These are phyloP conservation scores for Elaeis oleifera DNA, from an alignment of 202 grass and related monocot genomes.

Conservation along the genomic window DNA sequence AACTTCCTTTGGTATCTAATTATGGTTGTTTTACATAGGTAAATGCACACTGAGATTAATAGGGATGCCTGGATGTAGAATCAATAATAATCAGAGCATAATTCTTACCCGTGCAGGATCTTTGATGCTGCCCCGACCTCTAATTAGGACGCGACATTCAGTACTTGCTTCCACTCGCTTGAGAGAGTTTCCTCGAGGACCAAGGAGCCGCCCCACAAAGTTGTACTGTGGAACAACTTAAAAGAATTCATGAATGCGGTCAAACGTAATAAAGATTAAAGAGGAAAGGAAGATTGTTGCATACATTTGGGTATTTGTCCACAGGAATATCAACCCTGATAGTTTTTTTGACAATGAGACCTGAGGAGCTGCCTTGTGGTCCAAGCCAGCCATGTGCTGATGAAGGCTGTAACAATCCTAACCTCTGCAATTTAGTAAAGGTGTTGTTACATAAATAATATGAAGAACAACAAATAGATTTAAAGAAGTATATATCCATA, in stretches of 20 bases:
- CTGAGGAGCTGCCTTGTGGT: constrained; percentile 82
- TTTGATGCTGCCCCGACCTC: constrained; percentile 16
- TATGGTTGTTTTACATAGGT: no score
- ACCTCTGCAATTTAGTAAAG: constrained; percentile 10
- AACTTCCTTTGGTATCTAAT: no score
- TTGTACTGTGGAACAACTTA: constrained; percentile 6
- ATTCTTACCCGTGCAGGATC: constrained; percentile 13
- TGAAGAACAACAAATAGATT: neutral
- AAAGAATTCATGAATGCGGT: neutral
- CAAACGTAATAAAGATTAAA: no score
- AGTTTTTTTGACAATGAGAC: constrained; percentile 90
- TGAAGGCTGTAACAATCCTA: constrained; percentile 60
- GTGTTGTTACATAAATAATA: neutral
- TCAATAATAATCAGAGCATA: neutral
- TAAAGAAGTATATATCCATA: no score
- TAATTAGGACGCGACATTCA: constrained; percentile 16
- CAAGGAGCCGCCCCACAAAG: constrained; percentile 22
- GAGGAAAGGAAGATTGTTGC: constrained; percentile 20
- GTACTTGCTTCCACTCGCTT: constrained; percentile 24
- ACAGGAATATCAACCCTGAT: constrained; percentile 96
- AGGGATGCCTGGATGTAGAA: no score
- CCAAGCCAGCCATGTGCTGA: constrained; percentile 84
- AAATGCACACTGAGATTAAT: no score
- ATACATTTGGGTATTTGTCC: constrained; percentile 89
- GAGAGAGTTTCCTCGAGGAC: constrained; percentile 20